phyloP scores from a whole-genome alignment of 305 asterid species.

The Fraxinus platypoda region DNA sequence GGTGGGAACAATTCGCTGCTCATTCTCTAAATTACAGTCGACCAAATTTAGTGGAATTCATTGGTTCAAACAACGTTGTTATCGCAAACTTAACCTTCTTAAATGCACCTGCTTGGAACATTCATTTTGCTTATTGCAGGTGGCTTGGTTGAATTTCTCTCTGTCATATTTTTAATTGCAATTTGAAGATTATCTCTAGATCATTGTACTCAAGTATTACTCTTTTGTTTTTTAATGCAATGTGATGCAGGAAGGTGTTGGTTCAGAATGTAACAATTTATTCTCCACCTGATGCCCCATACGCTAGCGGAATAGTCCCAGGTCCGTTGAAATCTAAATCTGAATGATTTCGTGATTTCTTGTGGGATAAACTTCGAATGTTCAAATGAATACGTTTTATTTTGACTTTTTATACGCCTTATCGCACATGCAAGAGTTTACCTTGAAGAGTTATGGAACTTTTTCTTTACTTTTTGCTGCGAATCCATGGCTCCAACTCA shows the following conservation, averaged over 20 bases:
- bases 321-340: constrained; percentile 43
- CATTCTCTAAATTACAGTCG: constrained; percentile 79
- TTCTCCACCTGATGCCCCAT: constrained; percentile 77
- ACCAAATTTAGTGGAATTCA: constrained; percentile 78
- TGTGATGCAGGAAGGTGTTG: constrained; percentile 69
- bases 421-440: no score
- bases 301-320: constrained; percentile 83
- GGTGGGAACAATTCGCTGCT: constrained; percentile 72
- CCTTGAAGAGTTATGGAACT: not conserved
- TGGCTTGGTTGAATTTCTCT: constrained; percentile 21
- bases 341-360: not conserved
- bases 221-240: not conserved
- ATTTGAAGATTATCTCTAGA: not conserved
- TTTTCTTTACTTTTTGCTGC: not conserved
- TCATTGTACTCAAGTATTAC: not conserved
- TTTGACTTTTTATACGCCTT: not conserved
- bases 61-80: constrained; percentile 58
- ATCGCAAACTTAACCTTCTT: constrained; percentile 84
- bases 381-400: not conserved
- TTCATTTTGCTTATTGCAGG: constrained; percentile 94
- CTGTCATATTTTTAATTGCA: not conserved
- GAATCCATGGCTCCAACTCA: no score
- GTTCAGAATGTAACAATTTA: constrained; percentile 80
- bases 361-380: not conserved
- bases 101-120: constrained; percentile 90